Evolutionary conservation across 2,329 filamentous ascomycete species (phyloP).

Genomic region (Colletotrichum filicis): DNA sequence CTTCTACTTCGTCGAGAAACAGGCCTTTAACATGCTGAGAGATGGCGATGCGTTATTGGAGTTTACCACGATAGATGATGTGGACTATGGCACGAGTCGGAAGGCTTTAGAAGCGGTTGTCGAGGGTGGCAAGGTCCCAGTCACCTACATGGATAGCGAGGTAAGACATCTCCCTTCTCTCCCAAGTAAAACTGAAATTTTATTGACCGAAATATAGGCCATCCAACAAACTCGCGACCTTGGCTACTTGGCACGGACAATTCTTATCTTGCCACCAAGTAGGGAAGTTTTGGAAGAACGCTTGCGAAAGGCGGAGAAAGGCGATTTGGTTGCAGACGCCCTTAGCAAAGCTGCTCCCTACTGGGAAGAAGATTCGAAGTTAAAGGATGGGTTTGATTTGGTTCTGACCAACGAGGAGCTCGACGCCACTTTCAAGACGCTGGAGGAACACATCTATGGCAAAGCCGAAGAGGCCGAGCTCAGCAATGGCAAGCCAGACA

Average conservation of each 20-base stretch:
- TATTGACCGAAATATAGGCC: slow-evolving; percentile 50
- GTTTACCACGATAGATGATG: slow-evolving; percentile 60
- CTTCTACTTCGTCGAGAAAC: slow-evolving; percentile 67
- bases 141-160: slow-evolving; percentile 64
- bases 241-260: slow-evolving; percentile 64
- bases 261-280: slow-evolving; percentile 60
- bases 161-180: slow-evolving; percentile 49
- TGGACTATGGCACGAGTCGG: slow-evolving; percentile 66
- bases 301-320: slow-evolving; percentile 42
- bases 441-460: slow-evolving; percentile 30
- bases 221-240: slow-evolving; percentile 68
- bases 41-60: slow-evolving; percentile 71
- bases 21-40: slow-evolving; percentile 66
- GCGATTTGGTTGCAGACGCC: slow-evolving; percentile 37
- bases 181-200: background rate
- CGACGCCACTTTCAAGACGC: slow-evolving; percentile 18
- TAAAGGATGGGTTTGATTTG: slow-evolving; percentile 29
- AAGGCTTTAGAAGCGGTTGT: slow-evolving; percentile 62
- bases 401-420: slow-evolving; percentile 34
- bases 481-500: slow-evolving; percentile 2
- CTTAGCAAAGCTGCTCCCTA: slow-evolving; percentile 38
- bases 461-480: background rate
- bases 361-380: slow-evolving; percentile 38
- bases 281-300: slow-evolving; percentile 40
- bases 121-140: slow-evolving; percentile 68